phyloP scores from a whole-genome alignment of 768 basidiomycete species.

The Neoboletus subvelutipes region DNA sequence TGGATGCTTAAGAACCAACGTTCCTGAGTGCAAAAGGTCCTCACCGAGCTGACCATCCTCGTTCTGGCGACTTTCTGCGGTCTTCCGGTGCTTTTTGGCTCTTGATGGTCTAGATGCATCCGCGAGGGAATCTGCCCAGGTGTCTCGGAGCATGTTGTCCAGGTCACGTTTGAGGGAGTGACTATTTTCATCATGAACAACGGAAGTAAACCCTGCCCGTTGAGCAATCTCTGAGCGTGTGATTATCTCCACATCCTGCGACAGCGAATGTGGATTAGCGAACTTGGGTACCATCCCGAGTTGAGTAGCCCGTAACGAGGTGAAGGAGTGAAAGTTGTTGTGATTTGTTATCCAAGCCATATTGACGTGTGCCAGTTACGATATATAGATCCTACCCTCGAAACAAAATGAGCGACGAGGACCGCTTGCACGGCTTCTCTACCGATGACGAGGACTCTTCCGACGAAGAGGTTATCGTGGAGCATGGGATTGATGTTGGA shows the following conservation, averaged over 20 bases:
- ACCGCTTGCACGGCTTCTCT: slow-evolving; percentile 69
- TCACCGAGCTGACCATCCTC: neutral
- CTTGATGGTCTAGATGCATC: neutral
- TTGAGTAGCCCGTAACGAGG: neutral
- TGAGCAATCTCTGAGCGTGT: slow-evolving; percentile 37
- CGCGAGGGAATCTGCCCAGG: slow-evolving; percentile 20
- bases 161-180: slow-evolving; percentile 20
- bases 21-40: neutral
- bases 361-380: too few relatives aligned
- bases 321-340: slow-evolving; percentile 11
- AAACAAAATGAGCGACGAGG: slow-evolving; percentile 34
- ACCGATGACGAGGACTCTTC: slow-evolving; percentile 76
- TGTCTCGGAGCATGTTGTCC: slow-evolving; percentile 21
- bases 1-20: neutral
- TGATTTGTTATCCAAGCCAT: slow-evolving; percentile 16
- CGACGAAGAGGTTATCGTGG: slow-evolving; percentile 67
- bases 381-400: neutral
- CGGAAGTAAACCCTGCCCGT: slow-evolving; percentile 5
- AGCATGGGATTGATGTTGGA: slow-evolving; percentile 62
- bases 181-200: slow-evolving; percentile 7
- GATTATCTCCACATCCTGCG: slow-evolving; percentile 31
- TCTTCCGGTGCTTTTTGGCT: slow-evolving; percentile 4
- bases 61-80: neutral
- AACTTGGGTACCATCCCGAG: slow-evolving; percentile 39
- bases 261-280: slow-evolving; percentile 46